Percentiles rank a stretch among this genome's conserved stretches.
phyloP scores from a whole-genome alignment of 495 filamentous ascomycete species.

The Penicillium atrosanguineum region DNA sequence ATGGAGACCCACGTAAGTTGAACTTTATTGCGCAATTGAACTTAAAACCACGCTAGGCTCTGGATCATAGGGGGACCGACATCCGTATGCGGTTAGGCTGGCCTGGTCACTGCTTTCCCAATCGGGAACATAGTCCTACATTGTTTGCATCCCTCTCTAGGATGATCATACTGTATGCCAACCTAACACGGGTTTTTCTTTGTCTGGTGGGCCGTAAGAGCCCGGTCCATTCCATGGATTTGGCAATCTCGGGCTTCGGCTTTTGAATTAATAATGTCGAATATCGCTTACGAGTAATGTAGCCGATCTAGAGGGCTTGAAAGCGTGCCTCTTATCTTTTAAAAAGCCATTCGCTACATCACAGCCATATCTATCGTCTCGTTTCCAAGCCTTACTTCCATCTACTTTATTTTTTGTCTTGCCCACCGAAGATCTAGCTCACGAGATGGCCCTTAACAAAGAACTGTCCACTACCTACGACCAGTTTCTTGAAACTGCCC shows the following conservation, averaged over 20 bases:
- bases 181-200: too few relatives aligned
- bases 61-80: not conserved
- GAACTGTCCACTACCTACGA: constrained; percentile 1
- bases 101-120: constrained; percentile 1
- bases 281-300: not conserved
- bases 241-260: not conserved
- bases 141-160: too few relatives aligned
- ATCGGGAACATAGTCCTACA: not conserved
- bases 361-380: too few relatives aligned
- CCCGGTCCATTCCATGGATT: not conserved
- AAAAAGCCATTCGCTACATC: too few relatives aligned
- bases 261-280: not conserved
- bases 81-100: constrained; percentile 2
- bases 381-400: not conserved
- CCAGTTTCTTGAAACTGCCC: constrained; percentile 1
- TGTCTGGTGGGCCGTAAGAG: not conserved
- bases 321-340: too few relatives aligned
- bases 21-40: too few relatives aligned
- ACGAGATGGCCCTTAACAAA: not conserved
- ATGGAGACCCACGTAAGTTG: too few relatives aligned
- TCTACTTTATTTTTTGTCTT: too few relatives aligned
- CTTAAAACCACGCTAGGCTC: not conserved
- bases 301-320: too few relatives aligned
- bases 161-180: too few relatives aligned
- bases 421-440: too few relatives aligned